A percentile compares a stretch with the other conserved stretches of the same genome.
These are phyloP conservation scores for Alternaria brassicae DNA, from an alignment of 2,329 filamentous ascomycete genomes.

Conservation along the genomic window DNA sequence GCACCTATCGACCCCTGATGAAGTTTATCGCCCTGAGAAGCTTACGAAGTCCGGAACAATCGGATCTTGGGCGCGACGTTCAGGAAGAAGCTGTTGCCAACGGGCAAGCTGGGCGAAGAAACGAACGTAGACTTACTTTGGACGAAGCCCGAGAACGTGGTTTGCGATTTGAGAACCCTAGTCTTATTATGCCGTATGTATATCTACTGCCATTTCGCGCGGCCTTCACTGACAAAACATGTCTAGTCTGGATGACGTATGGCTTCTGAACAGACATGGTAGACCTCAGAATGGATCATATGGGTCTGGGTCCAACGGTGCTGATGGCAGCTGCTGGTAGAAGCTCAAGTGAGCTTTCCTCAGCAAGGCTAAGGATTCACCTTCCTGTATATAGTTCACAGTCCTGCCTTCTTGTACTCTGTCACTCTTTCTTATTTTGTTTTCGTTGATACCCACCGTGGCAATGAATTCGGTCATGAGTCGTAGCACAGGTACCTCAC, in stretches of 20 bases:
- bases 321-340: slow-evolving; percentile 25
- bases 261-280: slow-evolving; percentile 60
- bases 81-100: slow-evolving; percentile 48
- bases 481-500: neutral
- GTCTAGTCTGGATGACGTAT: slow-evolving; percentile 69
- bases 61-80: slow-evolving; percentile 57
- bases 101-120: slow-evolving; percentile 14
- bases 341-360: slow-evolving; percentile 9
- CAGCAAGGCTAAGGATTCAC: slow-evolving; percentile 10
- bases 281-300: slow-evolving; percentile 34
- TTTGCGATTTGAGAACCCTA: slow-evolving; percentile 77
- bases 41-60: slow-evolving; percentile 69
- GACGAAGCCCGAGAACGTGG: slow-evolving; percentile 77
- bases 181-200: slow-evolving; percentile 70
- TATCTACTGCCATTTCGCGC: neutral
- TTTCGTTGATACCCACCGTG: slow-evolving; percentile 20
- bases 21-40: slow-evolving; percentile 91
- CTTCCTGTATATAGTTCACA: slow-evolving; percentile 24
- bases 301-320: slow-evolving; percentile 27
- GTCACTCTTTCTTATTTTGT: slow-evolving; percentile 4
- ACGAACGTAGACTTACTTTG: slow-evolving; percentile 63
- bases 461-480: slow-evolving; percentile 6
- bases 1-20: slow-evolving; percentile 86
- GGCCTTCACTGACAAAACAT: slow-evolving; percentile 19
- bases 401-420: slow-evolving; percentile 14